Evolutionary conservation across 78 protist genomes (phyloP), one percentile per base, ranked within the genome.

Genomic region (Polysphondylium violaceum): DNA sequence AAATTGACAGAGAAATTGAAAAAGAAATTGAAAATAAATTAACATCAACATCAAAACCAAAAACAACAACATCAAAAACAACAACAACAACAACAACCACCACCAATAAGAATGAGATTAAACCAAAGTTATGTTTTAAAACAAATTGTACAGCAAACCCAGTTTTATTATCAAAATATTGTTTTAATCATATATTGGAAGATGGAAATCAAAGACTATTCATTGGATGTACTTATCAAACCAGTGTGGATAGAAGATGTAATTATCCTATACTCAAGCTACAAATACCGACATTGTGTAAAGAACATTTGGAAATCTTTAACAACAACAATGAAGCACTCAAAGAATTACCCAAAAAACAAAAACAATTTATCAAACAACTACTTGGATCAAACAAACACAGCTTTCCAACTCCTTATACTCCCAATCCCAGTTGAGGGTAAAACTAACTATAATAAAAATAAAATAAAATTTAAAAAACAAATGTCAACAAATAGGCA

Each of bases 131-230:
- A 23, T 76, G 91, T 69, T 36, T 8, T 0, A 43, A 44, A 38
- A 19, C 1, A 21, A 23, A 17, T 31, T 83, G 91, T 83, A 69
- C 40, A 35, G 27, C 17, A 21, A 35, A 41, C 23, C 73, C 77
- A 29, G 21, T 83, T 14, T 33, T 56, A 58, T 38, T 69, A 25
- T 78, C 88, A 63, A 65, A 78, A 14, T 78, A 51, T 78, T 78
- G 88, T 78, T 78, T 5, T 69, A 29, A 29, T 33, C 91, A 83
- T 83, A 83, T 83, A 21, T 44, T 83, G 27, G 33, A 58, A 43
- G 91, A 83, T 83, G 41, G 25, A 8, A 35, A 69, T 40, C 91
- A 83, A 40, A 83, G 69, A 33, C 23, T 83, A 58, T 83, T 83
- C 59, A 50, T 14, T 25, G 81, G 76, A 47, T 83, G 91, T 59